These are phyloP conservation scores for Lachnellula suecica DNA, from an alignment of 2,329 filamentous ascomycete species.

Conservation along the genomic window DNA sequence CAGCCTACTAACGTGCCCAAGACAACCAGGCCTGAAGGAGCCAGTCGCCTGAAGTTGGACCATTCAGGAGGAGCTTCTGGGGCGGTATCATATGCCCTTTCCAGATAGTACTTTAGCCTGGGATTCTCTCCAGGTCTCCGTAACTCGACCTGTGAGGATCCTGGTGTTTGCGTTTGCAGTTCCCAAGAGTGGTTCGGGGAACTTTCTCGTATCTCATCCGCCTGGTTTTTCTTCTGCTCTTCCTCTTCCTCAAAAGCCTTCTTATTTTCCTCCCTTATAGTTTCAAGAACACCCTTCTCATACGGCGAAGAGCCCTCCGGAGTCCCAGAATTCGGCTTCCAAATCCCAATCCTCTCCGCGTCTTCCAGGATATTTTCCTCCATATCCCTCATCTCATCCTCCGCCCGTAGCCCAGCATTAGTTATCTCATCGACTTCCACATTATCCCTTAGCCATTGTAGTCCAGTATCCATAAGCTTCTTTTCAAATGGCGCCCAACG, in stretches of 20 bases:
- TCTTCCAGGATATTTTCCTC: conserved; percentile 38
- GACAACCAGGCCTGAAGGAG: conserved; percentile 52
- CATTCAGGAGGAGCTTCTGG: conserved; percentile 53
- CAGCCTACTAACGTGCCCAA: conserved; percentile 44
- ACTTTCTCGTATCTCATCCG: conserved; percentile 34
- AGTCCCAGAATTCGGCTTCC: conserved; percentile 27
- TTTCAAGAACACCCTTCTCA: conserved; percentile 55
- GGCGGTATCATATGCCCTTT: conserved; percentile 46
- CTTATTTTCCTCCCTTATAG: conserved; percentile 53
- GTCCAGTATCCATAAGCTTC: conserved; percentile 43
- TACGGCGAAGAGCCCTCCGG: conserved; percentile 46
- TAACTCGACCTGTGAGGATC: conserved; percentile 26
- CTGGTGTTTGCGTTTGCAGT: conserved; percentile 20
- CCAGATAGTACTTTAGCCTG: conserved; percentile 31
- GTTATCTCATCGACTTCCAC: conserved; percentile 59
- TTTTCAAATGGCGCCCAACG: conserved; percentile 14
- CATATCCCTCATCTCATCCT: conserved; percentile 58
- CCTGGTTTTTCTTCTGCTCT: conserved; percentile 35
- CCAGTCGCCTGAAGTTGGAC: conserved; percentile 51
- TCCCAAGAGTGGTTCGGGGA: too few relatives aligned
- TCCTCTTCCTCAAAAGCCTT: conserved; percentile 45
- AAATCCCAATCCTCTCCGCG: conserved; percentile 29
- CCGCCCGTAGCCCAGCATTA: conserved; percentile 60
- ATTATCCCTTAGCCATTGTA: conserved; percentile 54
- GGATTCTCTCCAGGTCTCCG: conserved; percentile 27